Percentiles rank a stretch among this genome's conserved stretches.
Conservation (phyloP, 177 flowering plant genomes). For the Tripterygium wilfordii region DNA sequence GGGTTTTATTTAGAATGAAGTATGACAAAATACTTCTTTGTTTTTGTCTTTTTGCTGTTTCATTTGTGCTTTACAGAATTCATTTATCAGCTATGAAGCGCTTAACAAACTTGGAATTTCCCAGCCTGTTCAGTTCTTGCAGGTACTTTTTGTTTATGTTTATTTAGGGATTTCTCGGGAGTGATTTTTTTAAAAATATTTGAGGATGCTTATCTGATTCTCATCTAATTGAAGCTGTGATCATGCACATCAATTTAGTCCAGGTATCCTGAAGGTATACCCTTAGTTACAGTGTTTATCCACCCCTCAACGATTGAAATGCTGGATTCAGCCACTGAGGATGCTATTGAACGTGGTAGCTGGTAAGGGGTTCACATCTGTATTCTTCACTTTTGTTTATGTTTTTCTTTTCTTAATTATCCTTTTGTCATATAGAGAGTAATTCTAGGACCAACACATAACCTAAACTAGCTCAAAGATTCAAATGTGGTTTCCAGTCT, state of each 20-base stretch:
- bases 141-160: constrained; percentile 42
- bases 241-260: constrained; percentile 22
- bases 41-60: constrained; percentile 5
- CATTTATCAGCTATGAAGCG: constrained; percentile 72
- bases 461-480: too few species aligned
- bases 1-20: too few species aligned
- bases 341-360: constrained; percentile 74
- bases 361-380: constrained; percentile 47
- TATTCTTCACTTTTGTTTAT: neutral
- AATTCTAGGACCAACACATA: too few species aligned
- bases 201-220: constrained; percentile 2
- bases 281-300: too few species aligned
- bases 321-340: constrained; percentile 82
- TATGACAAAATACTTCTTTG: too few species aligned
- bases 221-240: constrained; percentile 10
- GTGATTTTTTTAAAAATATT: too few species aligned
- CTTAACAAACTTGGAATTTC: constrained; percentile 82
- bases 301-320: too few species aligned
- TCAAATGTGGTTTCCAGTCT: too few species aligned
- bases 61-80: constrained; percentile 49
- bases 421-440: too few species aligned
- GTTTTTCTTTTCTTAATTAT: neutral
- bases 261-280: too few species aligned
- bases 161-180: neutral
- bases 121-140: constrained; percentile 82